These are phyloP conservation scores for Cordyceps cateniannulata DNA, from an alignment of 2,329 filamentous ascomycete genomes.

Conservation along the genomic window DNA sequence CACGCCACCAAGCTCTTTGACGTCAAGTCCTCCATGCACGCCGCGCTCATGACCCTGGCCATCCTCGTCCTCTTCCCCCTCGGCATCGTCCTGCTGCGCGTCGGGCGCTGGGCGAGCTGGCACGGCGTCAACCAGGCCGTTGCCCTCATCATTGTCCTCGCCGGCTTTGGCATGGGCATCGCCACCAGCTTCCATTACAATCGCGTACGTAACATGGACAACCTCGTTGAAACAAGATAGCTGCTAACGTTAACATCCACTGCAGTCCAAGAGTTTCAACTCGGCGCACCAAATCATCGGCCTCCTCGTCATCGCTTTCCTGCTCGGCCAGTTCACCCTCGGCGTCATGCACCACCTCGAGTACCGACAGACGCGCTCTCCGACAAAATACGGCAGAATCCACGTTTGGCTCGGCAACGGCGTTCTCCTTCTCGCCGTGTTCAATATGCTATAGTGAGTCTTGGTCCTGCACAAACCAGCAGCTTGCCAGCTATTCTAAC, in stretches of 20 bases:
- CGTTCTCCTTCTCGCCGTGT: slow-evolving; percentile 44
- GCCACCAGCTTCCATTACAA: slow-evolving; percentile 46
- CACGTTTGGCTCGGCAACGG: slow-evolving; percentile 53
- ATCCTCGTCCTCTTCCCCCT: slow-evolving; percentile 51
- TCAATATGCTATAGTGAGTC: slow-evolving; percentile 52
- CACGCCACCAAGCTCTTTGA: slow-evolving; percentile 28
- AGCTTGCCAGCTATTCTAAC: not conserved
- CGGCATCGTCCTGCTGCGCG: slow-evolving; percentile 46
- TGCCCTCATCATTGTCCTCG: slow-evolving; percentile 40
- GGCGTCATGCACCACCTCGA: slow-evolving; percentile 51
- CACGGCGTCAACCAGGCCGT: slow-evolving; percentile 49
- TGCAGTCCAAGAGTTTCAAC: slow-evolving; percentile 45
- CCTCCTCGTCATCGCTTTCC: slow-evolving; percentile 43
- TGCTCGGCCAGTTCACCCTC: slow-evolving; percentile 47
- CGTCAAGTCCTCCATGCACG: slow-evolving; percentile 37
- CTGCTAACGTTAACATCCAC: slow-evolving; percentile 12
- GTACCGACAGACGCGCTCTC: slow-evolving; percentile 41
- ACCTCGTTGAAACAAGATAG: not conserved
- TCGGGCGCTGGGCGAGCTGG: slow-evolving; percentile 45
- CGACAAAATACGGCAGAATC: slow-evolving; percentile 44
- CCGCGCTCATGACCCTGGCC: slow-evolving; percentile 47
- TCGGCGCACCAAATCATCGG: slow-evolving; percentile 54
- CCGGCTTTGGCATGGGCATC: slow-evolving; percentile 48
- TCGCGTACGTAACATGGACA: slow-evolving; percentile 42
- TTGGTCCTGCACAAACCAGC: not conserved